Evolutionary conservation across 129 eudicot genomes (phyloP).

Genomic region (Deinandra increscens): DNA sequence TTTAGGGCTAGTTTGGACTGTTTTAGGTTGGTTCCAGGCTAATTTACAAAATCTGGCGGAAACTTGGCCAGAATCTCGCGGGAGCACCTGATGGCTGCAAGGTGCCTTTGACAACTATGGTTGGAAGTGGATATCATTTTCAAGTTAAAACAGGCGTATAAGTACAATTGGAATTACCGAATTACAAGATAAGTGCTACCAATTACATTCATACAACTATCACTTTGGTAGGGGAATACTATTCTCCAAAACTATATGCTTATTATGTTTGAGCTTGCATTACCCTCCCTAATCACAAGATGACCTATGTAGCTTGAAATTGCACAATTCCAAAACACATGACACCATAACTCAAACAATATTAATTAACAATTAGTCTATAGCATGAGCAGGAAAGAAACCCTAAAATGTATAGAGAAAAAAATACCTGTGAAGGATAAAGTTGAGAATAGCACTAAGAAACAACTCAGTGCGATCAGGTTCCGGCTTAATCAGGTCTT

Average conservation of each 20-base stretch:
- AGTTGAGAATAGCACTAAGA: conserved; percentile 63
- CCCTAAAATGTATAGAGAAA: neutral
- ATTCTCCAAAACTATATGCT: neutral
- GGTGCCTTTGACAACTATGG: no score
- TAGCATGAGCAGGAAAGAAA: no score
- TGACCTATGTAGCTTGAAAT: neutral
- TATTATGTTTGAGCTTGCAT: neutral
- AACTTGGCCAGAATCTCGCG: no score
- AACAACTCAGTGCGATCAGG: conserved; percentile 61
- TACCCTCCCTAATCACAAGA: neutral
- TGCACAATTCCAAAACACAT: neutral
- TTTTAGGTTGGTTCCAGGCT: no score
- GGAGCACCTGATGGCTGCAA: no score
- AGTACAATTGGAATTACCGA: neutral
- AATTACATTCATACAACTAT: neutral
- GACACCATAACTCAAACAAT: conserved; percentile 7
- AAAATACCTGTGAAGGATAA: conserved; percentile 58
- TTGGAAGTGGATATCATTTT: neutral
- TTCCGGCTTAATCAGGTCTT: conserved; percentile 70
- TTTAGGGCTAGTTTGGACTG: no score
- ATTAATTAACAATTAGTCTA: no score
- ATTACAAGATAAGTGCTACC: neutral
- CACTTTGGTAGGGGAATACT: neutral
- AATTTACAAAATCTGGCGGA: no score
- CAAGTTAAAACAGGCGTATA: neutral